Conservation (phyloP, 2,329 filamentous ascomycete genomes). For the Alternaria gansuensis region DNA sequence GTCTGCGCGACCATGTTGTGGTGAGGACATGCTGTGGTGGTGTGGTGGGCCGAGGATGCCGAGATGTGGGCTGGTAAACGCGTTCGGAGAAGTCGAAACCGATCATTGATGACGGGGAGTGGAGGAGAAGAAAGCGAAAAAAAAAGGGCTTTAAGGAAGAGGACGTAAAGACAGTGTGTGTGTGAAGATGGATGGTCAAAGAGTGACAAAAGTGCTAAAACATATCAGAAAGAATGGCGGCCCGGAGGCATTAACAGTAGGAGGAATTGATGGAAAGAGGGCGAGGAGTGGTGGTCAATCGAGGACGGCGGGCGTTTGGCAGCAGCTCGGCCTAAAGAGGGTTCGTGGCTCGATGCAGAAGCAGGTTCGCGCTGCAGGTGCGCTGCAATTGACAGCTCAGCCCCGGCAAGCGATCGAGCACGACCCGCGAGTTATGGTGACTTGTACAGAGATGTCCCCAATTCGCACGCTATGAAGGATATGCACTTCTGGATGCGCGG, state of each 20-base stretch:
- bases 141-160: slow-evolving; percentile 24
- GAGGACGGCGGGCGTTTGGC: slow-evolving; percentile 33
- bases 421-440: slow-evolving; percentile 33
- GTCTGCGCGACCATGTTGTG: slow-evolving; percentile 34
- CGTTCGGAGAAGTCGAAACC: slow-evolving; percentile 36
- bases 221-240: slow-evolving; percentile 50
- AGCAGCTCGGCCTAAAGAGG: slow-evolving; percentile 39
- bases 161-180: slow-evolving; percentile 32
- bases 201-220: slow-evolving; percentile 48
- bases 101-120: slow-evolving; percentile 45
- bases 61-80: slow-evolving; percentile 34
- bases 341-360: slow-evolving; percentile 35
- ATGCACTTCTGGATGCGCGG: slow-evolving; percentile 9
- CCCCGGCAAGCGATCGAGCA: slow-evolving; percentile 36
- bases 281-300: slow-evolving; percentile 45
- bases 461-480: slow-evolving; percentile 24
- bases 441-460: slow-evolving; percentile 28
- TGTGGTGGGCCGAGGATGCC: slow-evolving; percentile 32
- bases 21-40: slow-evolving; percentile 46
- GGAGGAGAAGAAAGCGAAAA: slow-evolving; percentile 2
- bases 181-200: slow-evolving; percentile 34
- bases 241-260: slow-evolving; percentile 49
- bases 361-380: slow-evolving; percentile 45
- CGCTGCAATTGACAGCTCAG: slow-evolving; percentile 45
- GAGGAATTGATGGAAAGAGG: slow-evolving; percentile 39